Evolutionary conservation across 805 yeast genomes (phyloP), one percentile per base, ranked within the genome.

Genomic region (Starmerella asiatica): DNA sequence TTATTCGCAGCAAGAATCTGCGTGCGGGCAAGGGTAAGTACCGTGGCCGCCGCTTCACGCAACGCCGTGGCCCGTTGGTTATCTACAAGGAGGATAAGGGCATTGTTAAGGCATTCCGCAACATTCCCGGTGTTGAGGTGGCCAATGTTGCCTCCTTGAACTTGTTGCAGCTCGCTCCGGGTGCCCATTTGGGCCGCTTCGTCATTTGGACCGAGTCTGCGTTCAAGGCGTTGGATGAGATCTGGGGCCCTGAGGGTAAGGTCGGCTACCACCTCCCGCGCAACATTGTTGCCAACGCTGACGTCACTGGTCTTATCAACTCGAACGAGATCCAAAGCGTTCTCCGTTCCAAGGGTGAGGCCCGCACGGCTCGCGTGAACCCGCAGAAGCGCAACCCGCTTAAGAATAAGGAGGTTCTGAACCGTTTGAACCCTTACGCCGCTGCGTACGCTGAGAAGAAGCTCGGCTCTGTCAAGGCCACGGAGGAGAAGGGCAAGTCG

Each of bases 1-100:
- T 88, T 64, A 74, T 88, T 76, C 84, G 83, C 72, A 88, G 97
- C 70, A 86, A 83, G 85, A 91, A 85, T 73, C 68, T 86, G 72
- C 85, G 98, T 75, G 96, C 98, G 60, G 98, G 98, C 78, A 84
- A 88, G 79, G 98, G 98, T 81, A 91, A 91, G 76, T 73, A 84
- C 74, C 85, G 98, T 79, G 93, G 93, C 75, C 85, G 98, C 76
- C 86, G 98, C 76, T 81, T 75, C 80, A 83, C 94, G 62, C 98
- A 91, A 75, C 86, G 97, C 79, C 83, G 91, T 71, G 98, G 98
- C 69, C 98, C 98, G 65, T 81, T 91, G 65, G 93, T 91, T 57
- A 94, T 91, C 70, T 91, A 86, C 84, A 79, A 83, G 63, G 74
- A 86, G 73, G 96, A 93, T 79, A 82, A 86, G 67, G 97, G 97